Conservation (phyloP, 1,284 basidiomycete species). For the Dichomitus squalens region DNA sequence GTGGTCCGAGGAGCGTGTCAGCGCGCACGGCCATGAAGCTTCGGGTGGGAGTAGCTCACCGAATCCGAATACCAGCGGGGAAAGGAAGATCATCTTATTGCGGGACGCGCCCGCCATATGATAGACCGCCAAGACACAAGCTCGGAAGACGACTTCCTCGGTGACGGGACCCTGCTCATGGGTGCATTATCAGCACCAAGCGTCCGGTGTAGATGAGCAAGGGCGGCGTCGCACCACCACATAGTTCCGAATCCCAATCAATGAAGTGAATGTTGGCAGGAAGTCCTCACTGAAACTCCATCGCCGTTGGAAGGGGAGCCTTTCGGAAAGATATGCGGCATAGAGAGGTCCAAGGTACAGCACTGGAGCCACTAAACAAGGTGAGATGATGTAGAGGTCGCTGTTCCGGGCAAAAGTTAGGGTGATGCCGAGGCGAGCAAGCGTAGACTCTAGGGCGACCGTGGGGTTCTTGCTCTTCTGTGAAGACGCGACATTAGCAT, state of each 20-base stretch:
- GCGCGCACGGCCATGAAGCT: neutral
- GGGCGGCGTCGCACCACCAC: constrained; percentile 59
- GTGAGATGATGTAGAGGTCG: constrained; percentile 36
- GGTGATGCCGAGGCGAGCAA: constrained; percentile 34
- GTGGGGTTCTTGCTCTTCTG: neutral
- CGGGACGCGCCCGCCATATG: constrained; percentile 64
- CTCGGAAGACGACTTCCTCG: constrained; percentile 92
- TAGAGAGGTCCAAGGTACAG: constrained; percentile 89
- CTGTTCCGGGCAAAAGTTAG: constrained; percentile 25
- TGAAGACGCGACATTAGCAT: neutral
- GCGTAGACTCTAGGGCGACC: constrained; percentile 22
- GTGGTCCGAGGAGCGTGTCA: neutral
- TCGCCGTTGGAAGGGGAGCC: constrained; percentile 64
- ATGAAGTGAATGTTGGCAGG: constrained; percentile 45
- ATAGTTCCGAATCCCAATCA: constrained; percentile 76
- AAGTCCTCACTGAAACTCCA: constrained; percentile 51
- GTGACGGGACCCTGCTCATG: constrained; percentile 78
- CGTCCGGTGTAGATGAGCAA: neutral
- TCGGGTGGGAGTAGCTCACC: constrained; percentile 50
- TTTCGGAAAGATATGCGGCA: constrained; percentile 52
- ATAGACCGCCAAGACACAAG: constrained; percentile 79
- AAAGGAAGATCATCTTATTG: constrained; percentile 70
- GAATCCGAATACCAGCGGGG: constrained; percentile 88
- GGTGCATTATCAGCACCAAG: constrained; percentile 1
- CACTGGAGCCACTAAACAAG: constrained; percentile 73